A percentile compares a stretch with the other conserved stretches of the same genome.
Conservation (phyloP, 2,329 filamentous ascomycete genomes). For the Ascochyta lentis region DNA sequence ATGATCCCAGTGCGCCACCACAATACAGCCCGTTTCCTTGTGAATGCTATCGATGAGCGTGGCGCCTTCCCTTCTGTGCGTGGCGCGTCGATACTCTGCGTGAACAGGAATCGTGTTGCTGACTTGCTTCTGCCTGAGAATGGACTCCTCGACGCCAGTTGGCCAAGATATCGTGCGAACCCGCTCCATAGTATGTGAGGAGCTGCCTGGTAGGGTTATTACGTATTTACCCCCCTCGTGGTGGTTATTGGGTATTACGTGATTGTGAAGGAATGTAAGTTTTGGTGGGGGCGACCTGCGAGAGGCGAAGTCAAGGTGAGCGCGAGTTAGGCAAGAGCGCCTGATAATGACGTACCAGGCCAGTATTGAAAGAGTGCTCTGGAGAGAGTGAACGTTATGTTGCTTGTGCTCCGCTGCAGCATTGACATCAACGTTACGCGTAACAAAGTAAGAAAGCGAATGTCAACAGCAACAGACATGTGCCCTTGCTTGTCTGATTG, state of each 20-base stretch:
- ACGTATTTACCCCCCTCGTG: not conserved
- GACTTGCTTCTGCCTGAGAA: constrained; percentile 3
- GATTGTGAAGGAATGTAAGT: not conserved
- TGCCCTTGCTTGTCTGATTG: too few species aligned
- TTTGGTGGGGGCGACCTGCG: not conserved
- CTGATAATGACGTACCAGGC: not conserved
- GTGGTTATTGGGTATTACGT: not conserved
- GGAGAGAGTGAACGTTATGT: not conserved
- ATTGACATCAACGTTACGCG: too few species aligned
- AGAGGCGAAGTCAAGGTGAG: constrained; percentile 9
- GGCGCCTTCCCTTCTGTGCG: constrained; percentile 21
- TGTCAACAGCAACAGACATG: too few species aligned
- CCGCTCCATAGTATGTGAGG: not conserved
- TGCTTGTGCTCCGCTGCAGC: not conserved
- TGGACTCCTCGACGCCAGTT: constrained; percentile 2
- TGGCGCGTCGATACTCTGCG: constrained; percentile 25
- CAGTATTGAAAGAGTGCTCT: not conserved
- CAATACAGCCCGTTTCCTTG: constrained; percentile 25
- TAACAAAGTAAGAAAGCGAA: too few species aligned
- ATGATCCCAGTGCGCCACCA: constrained; percentile 23
- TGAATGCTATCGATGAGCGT: constrained; percentile 24
- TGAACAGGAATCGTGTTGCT: constrained; percentile 24
- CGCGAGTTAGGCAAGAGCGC: not conserved
- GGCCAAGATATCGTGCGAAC: constrained; percentile 3
- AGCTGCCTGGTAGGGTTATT: not conserved